These are phyloP conservation scores for Acidomyces sp. DNA, from an alignment of 495 filamentous ascomycete genomes.

Conservation along the genomic window DNA sequence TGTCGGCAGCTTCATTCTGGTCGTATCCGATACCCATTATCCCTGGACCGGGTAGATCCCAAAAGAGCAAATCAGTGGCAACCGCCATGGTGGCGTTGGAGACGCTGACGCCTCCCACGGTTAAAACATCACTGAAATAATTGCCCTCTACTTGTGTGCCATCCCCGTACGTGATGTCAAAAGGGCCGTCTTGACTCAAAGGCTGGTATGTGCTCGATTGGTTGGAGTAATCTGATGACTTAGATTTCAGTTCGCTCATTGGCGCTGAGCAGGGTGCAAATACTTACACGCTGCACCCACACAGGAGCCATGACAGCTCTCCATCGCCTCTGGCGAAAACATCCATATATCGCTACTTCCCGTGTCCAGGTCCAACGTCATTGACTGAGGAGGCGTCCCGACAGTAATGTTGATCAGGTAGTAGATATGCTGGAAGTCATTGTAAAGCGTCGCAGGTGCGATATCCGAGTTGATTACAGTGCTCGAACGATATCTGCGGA, in stretches of 20 bases:
- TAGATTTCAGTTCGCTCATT: too few relatives aligned
- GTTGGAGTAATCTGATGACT: neutral
- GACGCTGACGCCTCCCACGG: neutral
- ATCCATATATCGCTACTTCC: conserved; percentile 77
- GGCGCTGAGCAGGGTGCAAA: too few relatives aligned
- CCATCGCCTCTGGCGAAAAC: conserved; percentile 45
- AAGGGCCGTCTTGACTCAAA: neutral
- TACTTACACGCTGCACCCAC: too few relatives aligned
- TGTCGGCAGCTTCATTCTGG: conserved; percentile 51
- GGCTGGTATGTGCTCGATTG: neutral
- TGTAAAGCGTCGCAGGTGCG: too few relatives aligned
- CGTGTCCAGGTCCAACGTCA: conserved; percentile 34
- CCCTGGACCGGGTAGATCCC: conserved; percentile 28
- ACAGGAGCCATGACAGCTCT: too few relatives aligned
- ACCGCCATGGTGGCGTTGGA: neutral
- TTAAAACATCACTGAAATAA: neutral
- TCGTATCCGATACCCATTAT: conserved; percentile 80
- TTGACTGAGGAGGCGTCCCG: conserved; percentile 31
- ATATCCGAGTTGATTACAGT: too few relatives aligned
- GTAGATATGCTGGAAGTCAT: too few relatives aligned
- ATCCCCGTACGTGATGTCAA: neutral
- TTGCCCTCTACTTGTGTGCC: neutral
- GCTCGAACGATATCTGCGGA: too few relatives aligned
- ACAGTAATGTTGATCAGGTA: conserved; percentile 33
- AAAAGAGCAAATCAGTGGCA: neutral